These are phyloP conservation scores for Schizochytrium sp. DNA, from an alignment of 108 stramenopile species.

Conservation along the genomic window DNA sequence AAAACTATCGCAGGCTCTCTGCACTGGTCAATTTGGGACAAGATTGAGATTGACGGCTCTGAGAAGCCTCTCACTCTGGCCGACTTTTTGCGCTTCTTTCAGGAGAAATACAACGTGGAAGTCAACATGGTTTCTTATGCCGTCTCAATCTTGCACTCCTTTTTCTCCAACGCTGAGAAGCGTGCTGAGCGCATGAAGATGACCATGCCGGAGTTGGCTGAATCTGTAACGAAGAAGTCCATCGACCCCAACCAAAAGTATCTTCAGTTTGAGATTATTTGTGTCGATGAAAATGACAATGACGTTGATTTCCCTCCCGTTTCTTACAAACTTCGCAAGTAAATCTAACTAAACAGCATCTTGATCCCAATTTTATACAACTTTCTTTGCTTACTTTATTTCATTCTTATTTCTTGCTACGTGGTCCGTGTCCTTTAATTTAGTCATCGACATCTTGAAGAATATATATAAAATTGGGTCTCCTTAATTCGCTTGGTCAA, in stretches of 20 bases:
- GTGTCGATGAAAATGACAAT: constrained; percentile 88
- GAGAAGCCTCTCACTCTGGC: constrained; percentile 84
- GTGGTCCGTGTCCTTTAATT: no score
- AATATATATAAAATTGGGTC: no score
- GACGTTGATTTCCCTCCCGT: constrained; percentile 94
- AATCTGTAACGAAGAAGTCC: constrained; percentile 88
- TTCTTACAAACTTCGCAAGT: constrained; percentile 34
- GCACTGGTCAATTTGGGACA: constrained; percentile 97
- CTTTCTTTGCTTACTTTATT: no score
- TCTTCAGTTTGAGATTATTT: constrained; percentile 90
- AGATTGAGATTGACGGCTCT: constrained; percentile 86
- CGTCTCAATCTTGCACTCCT: constrained; percentile 93
- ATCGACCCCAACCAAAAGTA: constrained; percentile 88
- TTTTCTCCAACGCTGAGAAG: constrained; percentile 96
- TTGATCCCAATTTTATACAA: no score
- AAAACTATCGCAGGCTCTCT: constrained; percentile 2
- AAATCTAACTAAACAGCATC: neutral
- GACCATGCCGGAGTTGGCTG: constrained; percentile 89
- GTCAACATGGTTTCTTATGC: constrained; percentile 96
- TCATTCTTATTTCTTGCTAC: no score
- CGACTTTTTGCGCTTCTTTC: constrained; percentile 90
- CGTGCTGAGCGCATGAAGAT: constrained; percentile 91
- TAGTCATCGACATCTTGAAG: no score
- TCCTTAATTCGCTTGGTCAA: no score
- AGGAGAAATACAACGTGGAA: constrained; percentile 92